These are phyloP conservation scores for Phalaenopsis equestris DNA, from an alignment of 106 monocot species.

Conservation along the genomic window DNA sequence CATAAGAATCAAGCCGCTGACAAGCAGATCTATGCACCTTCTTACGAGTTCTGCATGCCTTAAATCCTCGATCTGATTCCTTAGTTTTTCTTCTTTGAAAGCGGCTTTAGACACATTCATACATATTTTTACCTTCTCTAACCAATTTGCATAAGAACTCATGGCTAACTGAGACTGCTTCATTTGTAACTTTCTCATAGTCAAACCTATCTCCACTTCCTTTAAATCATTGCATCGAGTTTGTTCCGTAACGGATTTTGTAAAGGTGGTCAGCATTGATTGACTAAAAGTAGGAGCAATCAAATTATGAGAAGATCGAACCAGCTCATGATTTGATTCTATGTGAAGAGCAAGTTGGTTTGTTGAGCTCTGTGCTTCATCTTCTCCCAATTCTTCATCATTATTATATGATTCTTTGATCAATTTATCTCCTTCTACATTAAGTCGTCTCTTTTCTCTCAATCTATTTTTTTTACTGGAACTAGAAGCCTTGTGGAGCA, in stretches of 20 bases:
- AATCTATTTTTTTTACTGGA: constrained; percentile 5
- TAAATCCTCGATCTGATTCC: constrained; percentile 62
- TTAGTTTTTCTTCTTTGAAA: constrained; percentile 84
- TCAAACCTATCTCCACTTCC: constrained; percentile 63
- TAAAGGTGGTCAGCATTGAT: constrained; percentile 42
- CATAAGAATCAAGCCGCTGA: constrained; percentile 82
- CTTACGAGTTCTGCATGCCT: constrained; percentile 54
- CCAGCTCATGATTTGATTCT: constrained; percentile 29
- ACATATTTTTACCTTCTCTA: constrained; percentile 66
- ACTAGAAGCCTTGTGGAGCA: constrained; percentile 28
- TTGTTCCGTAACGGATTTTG: constrained; percentile 76
- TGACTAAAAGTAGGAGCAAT: constrained; percentile 17
- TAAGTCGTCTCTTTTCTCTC: background rate
- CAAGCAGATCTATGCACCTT: constrained; percentile 68
- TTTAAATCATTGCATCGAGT: constrained; percentile 83
- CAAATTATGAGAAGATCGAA: constrained; percentile 17
- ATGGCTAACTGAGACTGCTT: constrained; percentile 64
- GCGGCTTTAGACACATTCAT: constrained; percentile 65
- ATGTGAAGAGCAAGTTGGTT: constrained; percentile 44
- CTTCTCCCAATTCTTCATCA: constrained; percentile 17
- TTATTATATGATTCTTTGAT: background rate
- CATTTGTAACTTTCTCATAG: constrained; percentile 54
- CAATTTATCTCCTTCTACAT: background rate
- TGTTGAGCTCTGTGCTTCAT: constrained; percentile 8
- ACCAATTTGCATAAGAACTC: constrained; percentile 48